These are phyloP conservation scores for Diplocarpon mali DNA, from an alignment of 2,329 filamentous ascomycete species.

Conservation along the genomic window DNA sequence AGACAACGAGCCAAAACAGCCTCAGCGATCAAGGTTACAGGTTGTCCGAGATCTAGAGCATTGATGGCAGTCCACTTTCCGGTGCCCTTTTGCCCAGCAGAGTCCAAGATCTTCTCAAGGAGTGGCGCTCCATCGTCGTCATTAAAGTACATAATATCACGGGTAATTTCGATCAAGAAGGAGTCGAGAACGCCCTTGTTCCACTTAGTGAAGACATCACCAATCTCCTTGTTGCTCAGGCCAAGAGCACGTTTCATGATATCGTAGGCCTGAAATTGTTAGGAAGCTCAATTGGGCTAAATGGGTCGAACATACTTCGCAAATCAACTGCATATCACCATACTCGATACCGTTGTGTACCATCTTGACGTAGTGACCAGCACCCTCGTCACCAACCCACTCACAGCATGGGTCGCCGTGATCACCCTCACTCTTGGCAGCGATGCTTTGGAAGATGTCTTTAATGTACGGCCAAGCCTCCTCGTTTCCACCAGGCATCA, in stretches of 20 bases:
- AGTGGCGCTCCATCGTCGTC: slow-evolving; percentile 85
- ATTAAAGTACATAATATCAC: slow-evolving; percentile 97
- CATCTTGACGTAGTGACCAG: slow-evolving; percentile 99
- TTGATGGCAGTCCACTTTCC: slow-evolving; percentile 99
- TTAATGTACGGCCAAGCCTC: slow-evolving; percentile 97
- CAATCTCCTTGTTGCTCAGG: slow-evolving; percentile 85
- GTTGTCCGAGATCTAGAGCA: slow-evolving; percentile 95
- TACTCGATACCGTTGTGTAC: slow-evolving; percentile 99
- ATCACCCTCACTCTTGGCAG: slow-evolving; percentile 95
- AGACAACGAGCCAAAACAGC: slow-evolving; percentile 91
- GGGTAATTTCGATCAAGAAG: slow-evolving; percentile 98
- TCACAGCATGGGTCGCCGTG: slow-evolving; percentile 95
- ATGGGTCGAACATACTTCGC: slow-evolving; percentile 56
- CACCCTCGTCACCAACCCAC: slow-evolving; percentile 99
- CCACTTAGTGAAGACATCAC: slow-evolving; percentile 88
- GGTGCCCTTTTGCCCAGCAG: slow-evolving; percentile 97
- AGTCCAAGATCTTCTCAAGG: slow-evolving; percentile 97
- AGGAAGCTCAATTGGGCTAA: slow-evolving; percentile 1
- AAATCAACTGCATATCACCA: slow-evolving; percentile 99
- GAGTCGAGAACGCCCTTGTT: slow-evolving; percentile 98
- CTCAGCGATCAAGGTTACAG: slow-evolving; percentile 95
- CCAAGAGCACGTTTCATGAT: slow-evolving; percentile 98
- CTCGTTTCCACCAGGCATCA: slow-evolving; percentile 99
- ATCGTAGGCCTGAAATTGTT: slow-evolving; percentile 70
- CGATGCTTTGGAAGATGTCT: slow-evolving; percentile 96